Conservation (phyloP, 805 yeast genomes). For the Kockiozyma suomiensis region DNA sequence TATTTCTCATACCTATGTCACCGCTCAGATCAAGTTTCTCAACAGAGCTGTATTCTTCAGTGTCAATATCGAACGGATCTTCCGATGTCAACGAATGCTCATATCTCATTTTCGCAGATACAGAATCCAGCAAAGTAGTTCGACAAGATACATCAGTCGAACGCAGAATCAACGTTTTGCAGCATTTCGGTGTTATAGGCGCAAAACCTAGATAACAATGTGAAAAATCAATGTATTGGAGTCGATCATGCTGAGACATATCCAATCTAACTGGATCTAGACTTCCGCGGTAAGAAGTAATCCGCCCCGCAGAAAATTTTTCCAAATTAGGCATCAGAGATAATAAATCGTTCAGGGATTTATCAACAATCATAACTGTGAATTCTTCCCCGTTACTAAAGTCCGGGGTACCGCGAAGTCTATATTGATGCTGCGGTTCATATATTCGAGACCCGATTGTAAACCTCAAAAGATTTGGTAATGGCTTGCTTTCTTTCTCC, state of each 20-base stretch:
- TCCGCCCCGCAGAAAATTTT: no score
- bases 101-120: slow-evolving; percentile 3
- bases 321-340: slow-evolving; percentile 13
- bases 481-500: neutral
- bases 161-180: slow-evolving; percentile 4
- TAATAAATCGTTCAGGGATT: neutral
- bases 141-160: slow-evolving; percentile 1
- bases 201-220: slow-evolving; percentile 3
- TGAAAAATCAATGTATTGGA: slow-evolving; percentile 6
- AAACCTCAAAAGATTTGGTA: neutral
- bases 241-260: neutral
- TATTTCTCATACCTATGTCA: neutral
- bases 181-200: slow-evolving; percentile 2
- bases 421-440: no score
- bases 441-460: slow-evolving; percentile 14
- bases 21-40: slow-evolving; percentile 6
- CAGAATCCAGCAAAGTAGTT: neutral
- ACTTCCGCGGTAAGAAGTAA: no score
- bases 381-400: no score
- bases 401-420: no score
- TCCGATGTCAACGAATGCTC: neutral
- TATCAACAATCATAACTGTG: neutral
- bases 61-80: slow-evolving; percentile 2
- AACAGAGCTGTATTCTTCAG: slow-evolving; percentile 7
- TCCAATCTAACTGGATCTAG: no score